phyloP scores from a whole-genome alignment of 2,329 filamentous ascomycete genomes.

The Aphanoascus verrucosus region DNA sequence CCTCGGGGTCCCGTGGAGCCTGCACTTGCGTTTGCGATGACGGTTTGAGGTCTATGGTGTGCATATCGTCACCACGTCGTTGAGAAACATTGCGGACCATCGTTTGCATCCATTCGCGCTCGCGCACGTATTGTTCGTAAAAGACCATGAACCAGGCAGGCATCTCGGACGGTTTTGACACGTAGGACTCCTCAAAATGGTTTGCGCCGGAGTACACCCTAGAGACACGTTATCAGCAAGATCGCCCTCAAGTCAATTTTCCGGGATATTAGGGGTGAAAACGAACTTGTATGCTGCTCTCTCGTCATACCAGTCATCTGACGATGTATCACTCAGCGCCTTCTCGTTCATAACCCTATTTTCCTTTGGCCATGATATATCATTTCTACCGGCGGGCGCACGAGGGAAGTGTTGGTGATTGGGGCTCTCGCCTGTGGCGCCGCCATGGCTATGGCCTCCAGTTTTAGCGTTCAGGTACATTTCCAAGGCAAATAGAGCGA shows the following conservation, averaged over 20 bases:
- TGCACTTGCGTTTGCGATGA: slow-evolving; percentile 19
- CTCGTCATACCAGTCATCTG: slow-evolving; percentile 11
- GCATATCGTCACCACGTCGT: slow-evolving; percentile 46
- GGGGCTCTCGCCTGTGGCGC: slow-evolving; percentile 20
- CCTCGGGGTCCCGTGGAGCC: slow-evolving; percentile 22
- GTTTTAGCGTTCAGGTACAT: slow-evolving; percentile 16
- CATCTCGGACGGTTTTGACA: slow-evolving; percentile 10
- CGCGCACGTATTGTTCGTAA: slow-evolving; percentile 49
- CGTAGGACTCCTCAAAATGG: slow-evolving; percentile 10
- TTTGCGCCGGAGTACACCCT: slow-evolving; percentile 11
- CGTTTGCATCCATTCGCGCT: slow-evolving; percentile 49
- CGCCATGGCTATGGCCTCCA: slow-evolving; percentile 19
- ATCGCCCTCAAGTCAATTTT: not conserved
- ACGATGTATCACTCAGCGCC: not conserved
- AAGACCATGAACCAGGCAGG: slow-evolving; percentile 14
- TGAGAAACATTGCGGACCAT: slow-evolving; percentile 50
- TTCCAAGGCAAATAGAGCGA: slow-evolving; percentile 23
- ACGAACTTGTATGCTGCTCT: slow-evolving; percentile 12
- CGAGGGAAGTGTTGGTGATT: slow-evolving; percentile 14
- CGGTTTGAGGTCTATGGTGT: slow-evolving; percentile 20
- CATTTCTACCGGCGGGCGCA: not conserved
- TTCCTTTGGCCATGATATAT: slow-evolving; percentile 13
- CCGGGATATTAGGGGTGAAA: not conserved
- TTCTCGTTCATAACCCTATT: slow-evolving; percentile 9
- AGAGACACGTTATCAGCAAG: not conserved